Percentiles rank a stretch among this genome's conserved stretches.
Evolutionary conservation across 805 yeast species (phyloP).

Genomic region (Hagleromyces aurorensis): DNA sequence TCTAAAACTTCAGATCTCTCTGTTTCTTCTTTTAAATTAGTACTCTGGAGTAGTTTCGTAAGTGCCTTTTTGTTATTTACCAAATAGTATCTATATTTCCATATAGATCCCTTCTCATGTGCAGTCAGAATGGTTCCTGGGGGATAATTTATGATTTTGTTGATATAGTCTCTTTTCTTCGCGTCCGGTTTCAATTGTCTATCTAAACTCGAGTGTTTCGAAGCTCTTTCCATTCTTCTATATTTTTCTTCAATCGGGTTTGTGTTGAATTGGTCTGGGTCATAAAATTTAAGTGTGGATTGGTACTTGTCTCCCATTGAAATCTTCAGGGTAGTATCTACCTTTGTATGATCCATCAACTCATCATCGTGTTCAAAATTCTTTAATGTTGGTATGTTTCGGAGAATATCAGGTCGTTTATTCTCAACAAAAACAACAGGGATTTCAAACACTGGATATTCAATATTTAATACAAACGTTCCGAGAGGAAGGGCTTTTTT

Average conservation of each 20-base stretch:
- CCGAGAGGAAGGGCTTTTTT: slow-evolving; percentile 19
- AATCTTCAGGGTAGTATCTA: slow-evolving; percentile 26
- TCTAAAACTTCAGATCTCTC: slow-evolving; percentile 77
- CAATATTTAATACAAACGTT: slow-evolving; percentile 39
- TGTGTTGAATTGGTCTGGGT: slow-evolving; percentile 57
- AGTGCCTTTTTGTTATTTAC: slow-evolving; percentile 59
- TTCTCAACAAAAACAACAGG: slow-evolving; percentile 66
- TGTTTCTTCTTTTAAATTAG: slow-evolving; percentile 77
- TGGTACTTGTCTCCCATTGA: slow-evolving; percentile 22
- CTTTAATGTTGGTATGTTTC: slow-evolving; percentile 32
- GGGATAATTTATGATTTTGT: slow-evolving; percentile 62
- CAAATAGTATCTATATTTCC: slow-evolving; percentile 84
- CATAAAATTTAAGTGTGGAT: slow-evolving; percentile 41
- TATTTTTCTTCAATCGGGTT: slow-evolving; percentile 89
- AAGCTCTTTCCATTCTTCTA: slow-evolving; percentile 74
- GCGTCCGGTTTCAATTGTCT: slow-evolving; percentile 85
- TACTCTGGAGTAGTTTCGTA: slow-evolving; percentile 78
- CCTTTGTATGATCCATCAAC: slow-evolving; percentile 20
- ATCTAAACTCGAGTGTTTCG: slow-evolving; percentile 69
- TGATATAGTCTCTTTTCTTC: slow-evolving; percentile 65
- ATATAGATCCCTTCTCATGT: slow-evolving; percentile 75
- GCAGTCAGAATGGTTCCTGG: slow-evolving; percentile 77
- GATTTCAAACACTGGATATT: slow-evolving; percentile 56
- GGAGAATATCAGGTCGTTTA: slow-evolving; percentile 31
- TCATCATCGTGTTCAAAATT: slow-evolving; percentile 38